phyloP scores from a whole-genome alignment of 148 eudicot species.

The Arctostaphylos glauca region DNA sequence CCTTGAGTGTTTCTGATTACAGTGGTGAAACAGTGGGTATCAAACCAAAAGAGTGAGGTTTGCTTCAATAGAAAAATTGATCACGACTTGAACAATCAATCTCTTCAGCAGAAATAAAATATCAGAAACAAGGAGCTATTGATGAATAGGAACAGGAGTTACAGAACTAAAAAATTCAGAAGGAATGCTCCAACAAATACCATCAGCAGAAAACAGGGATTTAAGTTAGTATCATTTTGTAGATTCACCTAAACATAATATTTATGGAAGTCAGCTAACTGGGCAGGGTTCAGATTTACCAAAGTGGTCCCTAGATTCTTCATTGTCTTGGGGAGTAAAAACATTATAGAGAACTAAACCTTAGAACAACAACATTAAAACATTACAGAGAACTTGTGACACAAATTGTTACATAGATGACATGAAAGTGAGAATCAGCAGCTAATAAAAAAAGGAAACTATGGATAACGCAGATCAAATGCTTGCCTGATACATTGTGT shows the following conservation, averaged over 20 bases:
- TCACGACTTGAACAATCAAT: not conserved
- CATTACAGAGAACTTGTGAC: not conserved
- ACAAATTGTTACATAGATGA: not conserved
- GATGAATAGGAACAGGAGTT: not conserved
- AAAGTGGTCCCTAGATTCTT: not conserved
- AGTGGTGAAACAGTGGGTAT: not conserved
- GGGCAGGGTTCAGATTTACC: not conserved
- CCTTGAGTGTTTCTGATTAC: too few species aligned
- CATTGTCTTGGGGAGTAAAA: not conserved
- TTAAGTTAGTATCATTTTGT: not conserved
- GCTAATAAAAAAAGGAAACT: not conserved
- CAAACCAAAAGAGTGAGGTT: not conserved
- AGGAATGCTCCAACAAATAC: not conserved
- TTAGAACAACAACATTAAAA: not conserved
- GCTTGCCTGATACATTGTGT: constrained; percentile 90
- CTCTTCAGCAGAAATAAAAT: not conserved
- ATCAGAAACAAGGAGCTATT: not conserved
- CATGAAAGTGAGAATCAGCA: not conserved
- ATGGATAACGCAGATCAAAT: not conserved
- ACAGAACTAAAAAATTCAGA: not conserved
- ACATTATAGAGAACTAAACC: not conserved
- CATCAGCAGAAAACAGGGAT: not conserved
- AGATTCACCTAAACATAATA: not conserved
- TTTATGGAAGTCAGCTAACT: not conserved
- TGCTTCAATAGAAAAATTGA: not conserved